These are phyloP conservation scores for Camptophora hylomeconis DNA, from an alignment of 2,329 filamentous ascomycete species.

Conservation along the genomic window DNA sequence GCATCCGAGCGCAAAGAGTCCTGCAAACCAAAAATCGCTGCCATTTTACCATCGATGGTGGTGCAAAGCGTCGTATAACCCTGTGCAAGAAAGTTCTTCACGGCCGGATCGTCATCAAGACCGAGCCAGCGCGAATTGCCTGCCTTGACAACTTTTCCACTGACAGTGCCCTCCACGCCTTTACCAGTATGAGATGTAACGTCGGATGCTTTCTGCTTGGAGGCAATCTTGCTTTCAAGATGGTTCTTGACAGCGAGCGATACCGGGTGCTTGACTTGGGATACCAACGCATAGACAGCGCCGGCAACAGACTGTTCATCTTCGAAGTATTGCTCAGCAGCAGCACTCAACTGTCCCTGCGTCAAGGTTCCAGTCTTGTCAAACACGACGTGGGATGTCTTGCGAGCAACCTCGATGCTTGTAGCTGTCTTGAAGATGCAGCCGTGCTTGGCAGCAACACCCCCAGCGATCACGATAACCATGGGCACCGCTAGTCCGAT, in stretches of 20 bases:
- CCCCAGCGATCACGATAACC: conserved; percentile 61
- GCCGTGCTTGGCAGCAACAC: conserved; percentile 50
- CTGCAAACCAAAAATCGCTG: conserved; percentile 39
- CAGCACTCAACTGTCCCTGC: conserved; percentile 35
- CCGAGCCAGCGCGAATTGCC: conserved; percentile 24
- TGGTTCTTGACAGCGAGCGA: conserved; percentile 19
- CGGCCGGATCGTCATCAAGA: conserved; percentile 20
- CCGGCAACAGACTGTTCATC: neutral
- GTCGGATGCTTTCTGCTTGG: conserved; percentile 12
- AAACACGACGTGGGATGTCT: conserved; percentile 55
- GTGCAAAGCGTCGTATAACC: conserved; percentile 44
- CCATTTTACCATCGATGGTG: conserved; percentile 31
- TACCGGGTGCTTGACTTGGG: conserved; percentile 16
- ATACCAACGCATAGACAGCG: neutral
- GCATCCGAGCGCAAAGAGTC: conserved; percentile 38
- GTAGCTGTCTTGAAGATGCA: conserved; percentile 57
- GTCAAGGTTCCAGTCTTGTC: conserved; percentile 75
- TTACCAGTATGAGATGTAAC: conserved; percentile 19
- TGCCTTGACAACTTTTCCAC: conserved; percentile 8
- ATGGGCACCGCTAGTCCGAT: conserved; percentile 65
- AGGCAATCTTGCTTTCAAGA: conserved; percentile 20
- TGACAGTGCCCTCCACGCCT: conserved; percentile 14
- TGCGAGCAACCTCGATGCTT: conserved; percentile 49
- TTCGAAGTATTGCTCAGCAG: neutral
- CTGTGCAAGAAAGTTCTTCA: conserved; percentile 25